A percentile compares a stretch with the other conserved stretches of the same genome.
Conservation (phyloP, 805 yeast genomes). For the Lipomyces orientalis region DNA sequence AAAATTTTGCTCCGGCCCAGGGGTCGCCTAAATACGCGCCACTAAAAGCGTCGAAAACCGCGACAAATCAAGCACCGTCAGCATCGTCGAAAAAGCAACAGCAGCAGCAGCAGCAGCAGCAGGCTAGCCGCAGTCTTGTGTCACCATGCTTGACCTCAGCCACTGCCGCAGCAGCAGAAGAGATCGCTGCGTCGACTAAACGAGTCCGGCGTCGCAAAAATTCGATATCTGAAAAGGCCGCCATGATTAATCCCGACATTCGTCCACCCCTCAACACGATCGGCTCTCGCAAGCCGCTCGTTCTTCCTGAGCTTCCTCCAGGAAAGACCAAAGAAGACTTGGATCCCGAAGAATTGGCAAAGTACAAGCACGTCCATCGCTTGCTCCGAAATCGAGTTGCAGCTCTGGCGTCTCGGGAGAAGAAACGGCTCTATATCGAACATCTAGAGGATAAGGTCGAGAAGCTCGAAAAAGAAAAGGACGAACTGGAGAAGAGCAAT, state of each 20-base stretch:
- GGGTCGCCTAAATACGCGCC: neutral
- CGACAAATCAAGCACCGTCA: neutral
- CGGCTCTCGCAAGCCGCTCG: slow-evolving; percentile 36
- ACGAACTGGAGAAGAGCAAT: neutral
- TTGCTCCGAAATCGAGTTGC: slow-evolving; percentile 36
- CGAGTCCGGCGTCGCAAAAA: slow-evolving; percentile 37
- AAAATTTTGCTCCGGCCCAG: neutral
- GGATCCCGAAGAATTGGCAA: slow-evolving; percentile 34
- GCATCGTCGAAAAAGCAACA: neutral
- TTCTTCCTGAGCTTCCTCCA: slow-evolving; percentile 34
- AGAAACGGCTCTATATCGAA: slow-evolving; percentile 33
- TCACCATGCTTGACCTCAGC: slow-evolving; percentile 30
- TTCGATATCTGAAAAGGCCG: slow-evolving; percentile 35
- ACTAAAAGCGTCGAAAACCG: neutral
- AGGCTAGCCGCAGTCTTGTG: neutral
- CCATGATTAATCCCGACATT: slow-evolving; percentile 27
- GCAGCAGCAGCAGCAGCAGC: neutral
- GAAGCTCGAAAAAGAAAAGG: slow-evolving; percentile 18
- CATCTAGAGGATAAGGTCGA: slow-evolving; percentile 26
- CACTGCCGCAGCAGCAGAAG: slow-evolving; percentile 34
- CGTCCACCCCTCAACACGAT: slow-evolving; percentile 34
- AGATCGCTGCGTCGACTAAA: slow-evolving; percentile 34
- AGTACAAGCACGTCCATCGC: slow-evolving; percentile 35
- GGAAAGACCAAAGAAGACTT: slow-evolving; percentile 37
- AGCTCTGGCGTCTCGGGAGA: slow-evolving; percentile 36